Evolutionary conservation across 768 basidiomycete species (phyloP), one percentile per base, ranked within the genome.

Genomic region (Lenzites betulinus): DNA sequence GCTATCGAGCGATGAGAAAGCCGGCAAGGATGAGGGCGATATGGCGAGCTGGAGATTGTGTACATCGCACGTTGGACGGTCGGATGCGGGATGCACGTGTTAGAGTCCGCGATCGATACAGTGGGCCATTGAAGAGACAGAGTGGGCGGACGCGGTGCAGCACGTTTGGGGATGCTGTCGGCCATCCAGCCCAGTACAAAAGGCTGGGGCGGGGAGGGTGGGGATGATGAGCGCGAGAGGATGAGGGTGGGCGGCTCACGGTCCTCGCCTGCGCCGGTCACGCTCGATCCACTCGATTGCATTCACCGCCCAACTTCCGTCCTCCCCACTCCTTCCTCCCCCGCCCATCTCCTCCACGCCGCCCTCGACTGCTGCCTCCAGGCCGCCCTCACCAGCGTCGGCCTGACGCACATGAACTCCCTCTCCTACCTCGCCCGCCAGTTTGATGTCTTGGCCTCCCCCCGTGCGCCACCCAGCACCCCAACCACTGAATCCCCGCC

Each of bases 401-500:
- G 61, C 58, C 60, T 66, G 59, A 51, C 67, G 39, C 60, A 64
- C 30, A 93, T 93, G 92, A 93, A 93, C 78, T 89, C 89, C 67
- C 84, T 93, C 69, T 80, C 83, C 18, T 87, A 90, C 75, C 80
- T 93, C 62, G 90, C 92, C 66, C 87, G 88, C 70, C 88, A 91
- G 73, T 86, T 92, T 79, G 90, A 93, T 77, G 85, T 83, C 62
- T 76, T 90, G 66, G 86, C 87, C 59, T 76, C 85, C 8, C 72
- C 86, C 50, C 80, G 79, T 66, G 79, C 85, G 43, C 83, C 84
- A 26, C 82, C 87, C 16, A 80, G 84, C 39, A 83, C 86, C 1
- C 83, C 85, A 43, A 74, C 77, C 46, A 67, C 75, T 46, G 77
- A 79, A 26, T 72, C 71, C 25, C 54, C 70, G 7, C 64, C 74